Conservation (phyloP, 2,329 filamentous ascomycete species). For the Chrysosporium keratinophilum region DNA sequence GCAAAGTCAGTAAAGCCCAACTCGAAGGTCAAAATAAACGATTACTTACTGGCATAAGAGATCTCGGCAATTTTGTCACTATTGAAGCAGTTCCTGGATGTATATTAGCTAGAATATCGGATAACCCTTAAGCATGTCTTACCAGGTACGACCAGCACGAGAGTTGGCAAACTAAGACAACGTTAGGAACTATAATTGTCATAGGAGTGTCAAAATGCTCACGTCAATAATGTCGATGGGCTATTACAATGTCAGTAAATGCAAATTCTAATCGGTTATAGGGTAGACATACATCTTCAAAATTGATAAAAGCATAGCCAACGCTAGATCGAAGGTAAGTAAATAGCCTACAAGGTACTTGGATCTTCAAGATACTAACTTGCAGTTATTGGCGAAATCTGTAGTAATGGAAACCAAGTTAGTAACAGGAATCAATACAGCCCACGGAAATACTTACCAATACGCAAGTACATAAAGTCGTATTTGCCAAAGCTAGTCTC, state of each 20-base stretch:
- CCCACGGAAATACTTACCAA: conserved; percentile 41
- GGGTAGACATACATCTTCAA: conserved; percentile 56
- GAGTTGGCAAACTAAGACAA: conserved; percentile 56
- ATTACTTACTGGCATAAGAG: conserved; percentile 80
- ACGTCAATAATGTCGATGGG: conserved; percentile 64
- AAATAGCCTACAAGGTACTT: background rate
- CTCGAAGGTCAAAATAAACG: background rate
- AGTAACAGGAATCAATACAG: conserved; percentile 3
- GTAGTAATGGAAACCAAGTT: conserved; percentile 2
- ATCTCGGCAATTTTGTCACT: conserved; percentile 79
- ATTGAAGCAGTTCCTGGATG: conserved; percentile 62
- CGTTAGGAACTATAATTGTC: conserved; percentile 20
- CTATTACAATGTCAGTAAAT: conserved; percentile 39
- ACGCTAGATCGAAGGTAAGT: conserved; percentile 48
- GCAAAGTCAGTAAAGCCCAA: conserved; percentile 23
- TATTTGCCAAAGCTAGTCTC: conserved; percentile 70
- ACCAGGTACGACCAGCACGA: conserved; percentile 62
- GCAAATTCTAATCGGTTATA: conserved; percentile 7
- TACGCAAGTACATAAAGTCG: conserved; percentile 90
- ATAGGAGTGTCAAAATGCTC: conserved; percentile 23
- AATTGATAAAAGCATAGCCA: conserved; percentile 96
- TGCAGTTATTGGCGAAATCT: conserved; percentile 75
- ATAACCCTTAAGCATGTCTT: conserved; percentile 18
- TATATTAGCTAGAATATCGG: conserved; percentile 12
- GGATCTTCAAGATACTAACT: conserved; percentile 44